Conservation (phyloP, 805 yeast genomes). For the Candida alai region DNA sequence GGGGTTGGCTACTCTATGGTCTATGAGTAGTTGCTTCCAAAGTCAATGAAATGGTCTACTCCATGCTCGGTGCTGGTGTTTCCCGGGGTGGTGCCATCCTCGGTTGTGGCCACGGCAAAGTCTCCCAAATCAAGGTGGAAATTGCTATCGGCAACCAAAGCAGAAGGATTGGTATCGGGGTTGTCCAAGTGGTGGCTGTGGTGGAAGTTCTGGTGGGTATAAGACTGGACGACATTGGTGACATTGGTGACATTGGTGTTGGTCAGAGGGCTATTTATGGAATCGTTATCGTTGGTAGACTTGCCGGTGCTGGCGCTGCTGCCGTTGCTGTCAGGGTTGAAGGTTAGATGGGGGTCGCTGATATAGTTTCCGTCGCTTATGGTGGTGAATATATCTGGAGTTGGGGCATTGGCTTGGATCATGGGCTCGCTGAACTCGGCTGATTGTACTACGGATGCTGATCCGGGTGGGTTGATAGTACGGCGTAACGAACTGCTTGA, state of each 20-base stretch:
- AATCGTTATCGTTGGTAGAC: conserved; percentile 2
- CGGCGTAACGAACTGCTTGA: neutral
- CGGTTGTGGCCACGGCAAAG: neutral
- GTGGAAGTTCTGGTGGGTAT: conserved; percentile 5
- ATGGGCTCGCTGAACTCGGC: neutral
- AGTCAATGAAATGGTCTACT: conserved; percentile 11
- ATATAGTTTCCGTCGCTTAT: conserved; percentile 1
- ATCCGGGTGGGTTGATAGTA: neutral
- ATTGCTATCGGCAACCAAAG: neutral
- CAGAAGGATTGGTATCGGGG: conserved; percentile 1
- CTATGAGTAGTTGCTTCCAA: conserved; percentile 7
- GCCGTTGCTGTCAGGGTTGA: conserved; percentile 2
- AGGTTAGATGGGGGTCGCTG: neutral
- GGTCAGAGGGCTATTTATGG: neutral
- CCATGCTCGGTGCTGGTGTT: conserved; percentile 5
- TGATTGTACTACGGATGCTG: too few relatives aligned
- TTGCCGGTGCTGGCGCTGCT: neutral
- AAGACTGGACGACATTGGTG: neutral
- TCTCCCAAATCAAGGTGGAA: conserved; percentile 6
- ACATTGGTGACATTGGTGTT: neutral
- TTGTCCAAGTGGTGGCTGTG: neutral
- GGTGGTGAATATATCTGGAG: conserved; percentile 3
- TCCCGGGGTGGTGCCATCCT: neutral
- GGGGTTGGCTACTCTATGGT: neutral
- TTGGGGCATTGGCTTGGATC: conserved; percentile 2